These are phyloP conservation scores for Rhodotorula diobovata DNA, from an alignment of 768 basidiomycete genomes.

Conservation along the genomic window DNA sequence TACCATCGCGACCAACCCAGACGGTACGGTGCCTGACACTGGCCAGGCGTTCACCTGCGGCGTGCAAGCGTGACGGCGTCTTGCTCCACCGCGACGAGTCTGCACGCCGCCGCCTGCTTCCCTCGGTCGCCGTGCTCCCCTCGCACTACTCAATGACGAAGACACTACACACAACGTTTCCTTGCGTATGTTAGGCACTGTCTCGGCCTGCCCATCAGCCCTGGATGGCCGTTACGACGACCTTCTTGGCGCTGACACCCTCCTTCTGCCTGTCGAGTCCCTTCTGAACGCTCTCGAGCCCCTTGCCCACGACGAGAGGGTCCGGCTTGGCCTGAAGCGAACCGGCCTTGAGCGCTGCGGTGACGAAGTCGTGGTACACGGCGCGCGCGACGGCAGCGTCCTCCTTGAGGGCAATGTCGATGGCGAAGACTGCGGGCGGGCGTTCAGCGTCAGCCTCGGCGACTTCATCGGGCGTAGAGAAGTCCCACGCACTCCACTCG, in stretches of 20 bases:
- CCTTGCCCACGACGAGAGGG: constrained; percentile 34
- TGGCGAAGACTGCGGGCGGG: constrained; percentile 12
- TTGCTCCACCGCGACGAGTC: too few species aligned
- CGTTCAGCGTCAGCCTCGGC: neutral
- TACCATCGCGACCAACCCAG: too few species aligned
- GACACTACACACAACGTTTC: too few species aligned
- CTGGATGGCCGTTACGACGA: constrained; percentile 21
- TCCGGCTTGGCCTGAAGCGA: constrained; percentile 30
- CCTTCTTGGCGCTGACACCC: constrained; percentile 39
- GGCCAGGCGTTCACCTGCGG: too few species aligned
- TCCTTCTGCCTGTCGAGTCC: constrained; percentile 30
- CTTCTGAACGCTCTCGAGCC: constrained; percentile 35
- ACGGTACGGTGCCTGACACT: too few species aligned
- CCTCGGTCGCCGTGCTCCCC: too few species aligned
- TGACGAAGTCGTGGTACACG: constrained; percentile 37
- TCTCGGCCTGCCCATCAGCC: neutral
- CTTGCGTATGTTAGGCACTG: too few species aligned
- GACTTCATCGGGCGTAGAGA: too few species aligned
- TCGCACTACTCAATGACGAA: too few species aligned
- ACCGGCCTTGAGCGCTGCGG: constrained; percentile 27
- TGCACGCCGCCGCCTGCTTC: too few species aligned
- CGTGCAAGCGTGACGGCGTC: too few species aligned
- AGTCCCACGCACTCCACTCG: constrained; percentile 1
- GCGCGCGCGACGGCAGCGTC: constrained; percentile 2
- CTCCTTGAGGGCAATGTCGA: neutral